Conservation (phyloP, 139 green algal species). For the Ettlia oleoabundans region DNA sequence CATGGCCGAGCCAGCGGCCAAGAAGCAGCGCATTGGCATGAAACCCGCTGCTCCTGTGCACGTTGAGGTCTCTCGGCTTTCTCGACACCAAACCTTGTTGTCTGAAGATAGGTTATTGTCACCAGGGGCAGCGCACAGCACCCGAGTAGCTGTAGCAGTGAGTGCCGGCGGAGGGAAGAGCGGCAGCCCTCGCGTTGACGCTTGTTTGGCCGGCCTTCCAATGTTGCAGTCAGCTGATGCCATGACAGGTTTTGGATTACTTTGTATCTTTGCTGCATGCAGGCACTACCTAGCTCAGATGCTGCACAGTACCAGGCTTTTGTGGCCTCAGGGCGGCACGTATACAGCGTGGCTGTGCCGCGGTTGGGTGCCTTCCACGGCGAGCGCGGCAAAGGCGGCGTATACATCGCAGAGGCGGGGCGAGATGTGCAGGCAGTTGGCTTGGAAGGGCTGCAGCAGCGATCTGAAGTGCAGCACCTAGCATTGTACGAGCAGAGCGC, state of each 20-base stretch:
- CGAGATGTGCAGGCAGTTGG: not conserved
- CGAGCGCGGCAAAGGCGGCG: constrained; percentile 41
- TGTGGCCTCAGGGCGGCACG: constrained; percentile 11
- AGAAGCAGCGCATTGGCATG: constrained; percentile 1
- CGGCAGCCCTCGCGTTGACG: too few relatives aligned
- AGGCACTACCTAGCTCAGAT: not conserved
- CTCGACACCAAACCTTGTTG: not conserved
- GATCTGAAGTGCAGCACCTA: constrained; percentile 41
- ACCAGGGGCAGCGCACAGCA: constrained; percentile 26
- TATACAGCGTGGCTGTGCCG: constrained; percentile 16
- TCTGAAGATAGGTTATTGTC: not conserved
- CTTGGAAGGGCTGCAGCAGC: constrained; percentile 11
- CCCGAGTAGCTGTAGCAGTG: constrained; percentile 35
- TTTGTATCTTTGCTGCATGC: not conserved
- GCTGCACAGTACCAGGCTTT: constrained; percentile 15
- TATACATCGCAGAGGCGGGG: constrained; percentile 28
- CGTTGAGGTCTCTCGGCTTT: not conserved
- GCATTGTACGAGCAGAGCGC: not conserved
- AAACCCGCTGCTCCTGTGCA: not conserved
- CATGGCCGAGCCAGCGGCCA: not conserved
- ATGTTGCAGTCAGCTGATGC: not conserved
- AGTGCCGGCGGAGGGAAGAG: not conserved
- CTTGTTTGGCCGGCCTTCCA: too few relatives aligned
- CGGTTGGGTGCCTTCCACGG: constrained; percentile 3
- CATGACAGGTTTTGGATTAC: too few relatives aligned